Evolutionary conservation across 768 basidiomycete species (phyloP).

Genomic region (Suillus subaureus): DNA sequence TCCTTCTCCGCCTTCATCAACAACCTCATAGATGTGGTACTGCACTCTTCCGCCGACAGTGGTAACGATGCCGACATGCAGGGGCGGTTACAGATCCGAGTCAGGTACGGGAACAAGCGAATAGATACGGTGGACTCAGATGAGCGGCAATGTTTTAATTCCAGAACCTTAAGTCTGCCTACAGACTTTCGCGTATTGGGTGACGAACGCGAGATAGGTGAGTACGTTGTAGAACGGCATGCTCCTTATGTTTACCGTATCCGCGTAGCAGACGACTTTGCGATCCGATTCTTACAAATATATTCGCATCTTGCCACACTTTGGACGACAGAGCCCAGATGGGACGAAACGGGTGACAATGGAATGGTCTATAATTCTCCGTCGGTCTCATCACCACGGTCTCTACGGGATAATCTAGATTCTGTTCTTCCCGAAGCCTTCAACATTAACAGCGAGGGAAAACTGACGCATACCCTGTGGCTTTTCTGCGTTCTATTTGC

Average conservation of each 20-base stretch:
- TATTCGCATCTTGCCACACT: neutral
- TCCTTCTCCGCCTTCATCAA: slow-evolving; percentile 19
- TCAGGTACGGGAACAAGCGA: slow-evolving; percentile 3
- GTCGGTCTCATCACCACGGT: neutral
- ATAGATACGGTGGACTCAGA: neutral
- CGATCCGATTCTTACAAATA: neutral
- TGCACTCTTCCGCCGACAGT: slow-evolving; percentile 3
- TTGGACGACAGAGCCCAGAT: slow-evolving; percentile 4
- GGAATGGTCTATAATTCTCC: slow-evolving; percentile 1
- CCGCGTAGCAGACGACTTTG: neutral
- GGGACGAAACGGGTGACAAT: slow-evolving; percentile 1
- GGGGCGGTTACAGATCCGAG: neutral
- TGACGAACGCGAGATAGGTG: neutral
- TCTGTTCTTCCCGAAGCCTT: slow-evolving; percentile 22
- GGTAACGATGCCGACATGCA: slow-evolving; percentile 21
- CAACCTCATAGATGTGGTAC: slow-evolving; percentile 16
- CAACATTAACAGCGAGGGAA: slow-evolving; percentile 52
- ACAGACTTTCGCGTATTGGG: neutral
- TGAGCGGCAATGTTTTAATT: neutral
- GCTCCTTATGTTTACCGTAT: neutral
- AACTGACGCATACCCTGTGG: slow-evolving; percentile 54
- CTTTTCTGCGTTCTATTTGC: slow-evolving; percentile 39
- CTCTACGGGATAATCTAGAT: too few relatives aligned
- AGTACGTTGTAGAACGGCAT: slow-evolving; percentile 1
- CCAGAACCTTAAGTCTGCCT: neutral